Base-by-base conservation (phyloP, 208 protist genomes). In the Blechomonas ayalai region DNA sequence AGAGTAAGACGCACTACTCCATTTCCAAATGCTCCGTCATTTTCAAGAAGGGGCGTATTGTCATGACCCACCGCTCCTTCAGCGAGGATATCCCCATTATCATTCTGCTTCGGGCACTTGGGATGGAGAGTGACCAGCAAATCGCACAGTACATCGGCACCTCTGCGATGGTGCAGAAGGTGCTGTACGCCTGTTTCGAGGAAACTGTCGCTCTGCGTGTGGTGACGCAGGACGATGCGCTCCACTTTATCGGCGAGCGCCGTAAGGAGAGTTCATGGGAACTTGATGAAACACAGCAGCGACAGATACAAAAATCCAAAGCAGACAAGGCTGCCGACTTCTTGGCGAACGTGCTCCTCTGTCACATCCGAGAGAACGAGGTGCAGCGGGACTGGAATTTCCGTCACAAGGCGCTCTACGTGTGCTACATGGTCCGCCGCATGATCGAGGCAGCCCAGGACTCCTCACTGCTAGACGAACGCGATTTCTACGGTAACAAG, bases 401-500 rank as follows among this genome's bases (percentile, higher is more conserved):
- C 57, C 76, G 83, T 22, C 73, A 96, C 40, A 99, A 99, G 75
- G 83, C 77, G 5, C 69, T 99, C 27, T 99, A 99, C 60, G 58
- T 99, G 1, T 93, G 80, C 25, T 88, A 97, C 23, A 99, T 99
- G 97, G 76, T 99, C 3, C 75, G 97, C 10, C 73, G 97, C 18
- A 97, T 99, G 59, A 94, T 99, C 40, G 69, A 95, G 33, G 96
- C 96, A 0, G 80, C 68, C 53, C 56, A 79, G 18, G 95, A 98
- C 56, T 34, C 72, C 4, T 68, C 67, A 0, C 65, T 88, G 2
- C 62, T 98, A 1, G 97, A 99, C 60, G 97, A 99, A 59, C 92
- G 96, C 32, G 98, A 99, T 65, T 99, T 99, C 72, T 99, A 99
- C 72, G 98, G 98, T 37, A 99, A 99, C 74, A 99, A 99, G 67